phyloP scores from a whole-genome alignment of 495 filamentous ascomycete genomes.

The Penicillium samsonianum region DNA sequence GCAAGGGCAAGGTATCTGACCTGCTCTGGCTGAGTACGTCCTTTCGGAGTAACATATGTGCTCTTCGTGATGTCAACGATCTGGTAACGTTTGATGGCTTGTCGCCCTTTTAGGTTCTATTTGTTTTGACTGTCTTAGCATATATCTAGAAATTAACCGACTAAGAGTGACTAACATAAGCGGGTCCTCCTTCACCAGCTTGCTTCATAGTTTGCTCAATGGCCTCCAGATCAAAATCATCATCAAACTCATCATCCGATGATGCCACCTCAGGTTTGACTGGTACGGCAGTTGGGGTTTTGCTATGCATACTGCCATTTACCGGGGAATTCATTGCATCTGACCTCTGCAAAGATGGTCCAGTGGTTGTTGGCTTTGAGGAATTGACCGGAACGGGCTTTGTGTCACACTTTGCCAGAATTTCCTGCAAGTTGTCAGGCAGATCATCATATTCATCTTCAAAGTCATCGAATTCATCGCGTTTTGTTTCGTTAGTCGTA shows the following conservation, averaged over 20 bases:
- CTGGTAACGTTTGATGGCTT: conserved; percentile 79
- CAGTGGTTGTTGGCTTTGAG: conserved; percentile 15
- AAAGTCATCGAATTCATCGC: conserved; percentile 57
- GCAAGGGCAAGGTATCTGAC: conserved; percentile 42
- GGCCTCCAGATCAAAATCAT: conserved; percentile 47
- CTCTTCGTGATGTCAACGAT: conserved; percentile 69
- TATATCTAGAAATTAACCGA: conserved; percentile 36
- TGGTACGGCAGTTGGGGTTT: conserved; percentile 4
- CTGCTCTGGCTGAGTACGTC: conserved; percentile 67
- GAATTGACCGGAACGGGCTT: conserved; percentile 55
- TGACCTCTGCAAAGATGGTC: conserved; percentile 10
- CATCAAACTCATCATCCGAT: conserved; percentile 48
- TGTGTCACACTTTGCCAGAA: conserved; percentile 43
- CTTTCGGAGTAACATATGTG: conserved; percentile 62
- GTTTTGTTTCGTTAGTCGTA: conserved; percentile 53
- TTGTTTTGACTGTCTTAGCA: conserved; percentile 41
- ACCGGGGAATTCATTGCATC: conserved; percentile 3
- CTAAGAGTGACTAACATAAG: conserved; percentile 49
- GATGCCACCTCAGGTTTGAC: conserved; percentile 18
- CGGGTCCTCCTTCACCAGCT: conserved; percentile 32
- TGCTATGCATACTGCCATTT: background rate
- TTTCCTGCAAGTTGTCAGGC: conserved; percentile 42
- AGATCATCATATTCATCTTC: conserved; percentile 70
- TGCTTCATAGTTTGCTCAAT: conserved; percentile 47
- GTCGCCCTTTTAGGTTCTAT: conserved; percentile 57